Evolutionary conservation across 1,284 basidiomycete species (phyloP), one percentile per base, ranked within the genome.

Genomic region (Trichosporon ovoides): DNA sequence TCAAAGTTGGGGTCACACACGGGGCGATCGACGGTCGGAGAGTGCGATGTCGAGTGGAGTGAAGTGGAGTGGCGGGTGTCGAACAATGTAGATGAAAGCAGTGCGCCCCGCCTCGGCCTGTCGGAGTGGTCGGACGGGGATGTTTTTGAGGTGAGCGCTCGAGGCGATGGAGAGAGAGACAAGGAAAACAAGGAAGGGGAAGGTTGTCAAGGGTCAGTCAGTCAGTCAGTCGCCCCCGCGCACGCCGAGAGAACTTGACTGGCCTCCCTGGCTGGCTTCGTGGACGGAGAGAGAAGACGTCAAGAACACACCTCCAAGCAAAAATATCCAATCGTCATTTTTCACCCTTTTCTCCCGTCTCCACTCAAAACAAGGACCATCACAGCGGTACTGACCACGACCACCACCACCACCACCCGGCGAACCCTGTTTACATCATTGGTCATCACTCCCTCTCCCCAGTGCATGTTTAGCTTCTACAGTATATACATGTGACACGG

Each of bases 401-500:
- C n/a, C n/a, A n/a, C n/a, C n/a, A n/a, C n/a, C n/a, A n/a, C n/a
- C n/a, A n/a, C n/a, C n/a, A n/a, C n/a, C n/a, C n/a, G n/a, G n/a
- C n/a, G n/a, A n/a, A n/a, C n/a, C n/a, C n/a, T n/a, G n/a, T n/a
- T n/a, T n/a, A n/a, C n/a, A n/a, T n/a, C 22, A 14, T 48, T 28
- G 12, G 11, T 48, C 28, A 31, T 31, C 22, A n/a, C 28, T n/a
- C n/a, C n/a, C n/a, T n/a, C n/a, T n/a, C n/a, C n/a, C n/a, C n/a
- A n/a, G n/a, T n/a, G n/a, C n/a, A n/a, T n/a, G n/a, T n/a, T n/a
- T n/a, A n/a, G n/a, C 43, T 28, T 31, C 22, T 48, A 28, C 43
- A 48, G n/a, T 48, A 48, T 48, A 16, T 48, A 48, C 43, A 48
- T 48, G 43, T 48, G 22, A 24, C 24, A n/a, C n/a, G n/a, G n/a